Evolutionary conservation across 768 basidiomycete genomes (phyloP).

Genomic region (Rhodosporidiobolus sp.): DNA sequence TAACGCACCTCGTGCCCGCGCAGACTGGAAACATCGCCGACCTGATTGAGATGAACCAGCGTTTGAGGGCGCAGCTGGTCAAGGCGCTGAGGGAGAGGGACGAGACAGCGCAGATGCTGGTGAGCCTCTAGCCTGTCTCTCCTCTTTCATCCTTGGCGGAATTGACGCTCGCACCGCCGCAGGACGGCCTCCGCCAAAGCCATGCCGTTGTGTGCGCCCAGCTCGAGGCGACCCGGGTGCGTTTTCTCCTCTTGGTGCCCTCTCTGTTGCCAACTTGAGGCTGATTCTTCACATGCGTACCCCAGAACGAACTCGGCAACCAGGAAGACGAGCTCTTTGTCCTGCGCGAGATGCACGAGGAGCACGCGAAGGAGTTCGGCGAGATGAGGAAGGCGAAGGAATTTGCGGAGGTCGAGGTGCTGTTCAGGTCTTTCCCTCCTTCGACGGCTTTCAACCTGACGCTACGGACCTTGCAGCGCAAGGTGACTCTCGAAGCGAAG

Average conservation of each 20-base stretch:
- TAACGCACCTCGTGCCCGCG: fast-evolving
- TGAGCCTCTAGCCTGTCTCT: background rate
- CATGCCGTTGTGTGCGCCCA: background rate
- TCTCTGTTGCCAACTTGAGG: fast-evolving
- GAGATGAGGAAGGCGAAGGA: conserved; percentile 14
- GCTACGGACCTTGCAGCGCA: background rate
- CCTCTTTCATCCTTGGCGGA: background rate
- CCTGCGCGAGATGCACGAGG: conserved; percentile 2
- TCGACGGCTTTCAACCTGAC: background rate
- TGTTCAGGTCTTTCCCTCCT: background rate
- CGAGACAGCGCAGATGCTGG: background rate
- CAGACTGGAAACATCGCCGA: background rate
- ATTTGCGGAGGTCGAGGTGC: conserved; percentile 5
- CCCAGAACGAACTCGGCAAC: background rate
- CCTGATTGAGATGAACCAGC: background rate
- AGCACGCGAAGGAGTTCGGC: background rate
- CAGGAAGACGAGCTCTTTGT: conserved; percentile 17
- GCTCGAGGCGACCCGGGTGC: conserved; percentile 1
- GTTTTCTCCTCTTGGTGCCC: too few relatives aligned
- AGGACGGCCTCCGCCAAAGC: background rate
- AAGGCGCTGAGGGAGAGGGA: too few relatives aligned
- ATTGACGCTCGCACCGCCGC: background rate
- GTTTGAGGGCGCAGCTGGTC: background rate
- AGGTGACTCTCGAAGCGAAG: background rate
- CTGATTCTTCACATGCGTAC: background rate